Base-by-base conservation (phyloP, 116 monocot genomes). In the Phalaenopsis hybrid region DNA sequence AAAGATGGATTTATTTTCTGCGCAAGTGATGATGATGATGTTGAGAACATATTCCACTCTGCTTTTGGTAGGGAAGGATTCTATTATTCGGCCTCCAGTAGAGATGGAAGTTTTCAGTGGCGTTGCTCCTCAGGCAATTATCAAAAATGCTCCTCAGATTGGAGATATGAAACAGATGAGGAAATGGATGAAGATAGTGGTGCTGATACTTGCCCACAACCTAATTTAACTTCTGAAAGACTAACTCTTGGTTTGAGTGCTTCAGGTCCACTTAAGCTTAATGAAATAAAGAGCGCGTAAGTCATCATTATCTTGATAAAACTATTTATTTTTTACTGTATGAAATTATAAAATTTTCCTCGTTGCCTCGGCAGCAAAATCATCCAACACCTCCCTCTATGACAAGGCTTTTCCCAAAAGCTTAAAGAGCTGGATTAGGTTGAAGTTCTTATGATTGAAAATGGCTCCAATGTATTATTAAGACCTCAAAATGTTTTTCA, bases 201-300 rank as follows among this genome's bases (percentile, higher is more conserved):
- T 50, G 25, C 12, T 23, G 86, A 91, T 79, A 77, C 61, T 45
- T 77, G 79, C 46, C 41, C 31, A 16, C 75, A 75, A 23, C 63
- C 83, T 59, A 80, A 84, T 61, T 78, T 94, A 72, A 67, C 85
- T 80, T 85, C 86, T 81, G 94, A 92, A 57, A 77, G 92, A 49
- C 43, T 68, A 68, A 84, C 86, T 75, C 96, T 96, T 85, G 92
- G 97, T 13, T 81, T 94, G 84, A 90, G 85, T 74, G 55, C 82
- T 79, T 89, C 91, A 50, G 97, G 97, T 82, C 91, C 94, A 43
- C 76, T 97, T 80, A 90, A 89, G 76, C 84, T 94, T 80, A 89
- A 92, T 82, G 94, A 96, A 75, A 89, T 96, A 57, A 96, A 96
- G 86, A 88, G 10, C 28, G 96, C 94, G 96, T 92, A 86, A 86